Conservation (phyloP, 164 flowering plant genomes). For the Magnolia changhungtana region DNA sequence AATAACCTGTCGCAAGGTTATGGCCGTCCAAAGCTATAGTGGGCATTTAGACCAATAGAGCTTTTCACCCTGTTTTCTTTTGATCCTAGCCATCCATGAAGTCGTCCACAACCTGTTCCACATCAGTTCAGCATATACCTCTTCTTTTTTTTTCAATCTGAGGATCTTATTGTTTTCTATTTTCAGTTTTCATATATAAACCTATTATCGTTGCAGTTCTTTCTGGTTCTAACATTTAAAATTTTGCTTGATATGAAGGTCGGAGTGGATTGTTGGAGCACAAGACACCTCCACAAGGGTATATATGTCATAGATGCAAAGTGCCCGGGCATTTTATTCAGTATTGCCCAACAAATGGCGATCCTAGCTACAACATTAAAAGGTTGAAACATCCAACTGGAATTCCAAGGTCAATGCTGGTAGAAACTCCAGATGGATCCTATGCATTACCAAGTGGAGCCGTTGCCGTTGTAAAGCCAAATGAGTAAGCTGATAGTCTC, state of each 20-base stretch:
- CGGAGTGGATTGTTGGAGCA: constrained; percentile 51
- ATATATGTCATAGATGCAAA: constrained; percentile 90
- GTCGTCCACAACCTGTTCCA: no score
- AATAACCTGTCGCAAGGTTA: no score
- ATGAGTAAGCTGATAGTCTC: constrained; percentile 57
- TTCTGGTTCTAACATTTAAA: background rate
- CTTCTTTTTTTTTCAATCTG: no score
- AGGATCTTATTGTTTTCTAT: background rate
- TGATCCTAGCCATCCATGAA: background rate
- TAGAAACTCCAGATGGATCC: background rate
- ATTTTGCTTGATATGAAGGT: constrained; percentile 21
- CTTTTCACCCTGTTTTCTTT: background rate
- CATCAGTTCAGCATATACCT: no score
- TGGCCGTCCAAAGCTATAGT: no score
- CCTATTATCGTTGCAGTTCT: background rate
- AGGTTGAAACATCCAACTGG: constrained; percentile 63
- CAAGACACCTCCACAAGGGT: constrained; percentile 90
- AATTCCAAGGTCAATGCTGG: background rate
- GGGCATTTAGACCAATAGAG: no score
- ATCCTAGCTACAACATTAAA: constrained; percentile 78
- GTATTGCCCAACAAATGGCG: constrained; percentile 97
- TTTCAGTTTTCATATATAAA: background rate
- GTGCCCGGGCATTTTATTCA: constrained; percentile 97
- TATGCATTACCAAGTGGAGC: constrained; percentile 1
- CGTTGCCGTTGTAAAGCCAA: constrained; percentile 55